phyloP scores from a whole-genome alignment of 2,329 filamentous ascomycete species.

The Cercospora berteroae region DNA sequence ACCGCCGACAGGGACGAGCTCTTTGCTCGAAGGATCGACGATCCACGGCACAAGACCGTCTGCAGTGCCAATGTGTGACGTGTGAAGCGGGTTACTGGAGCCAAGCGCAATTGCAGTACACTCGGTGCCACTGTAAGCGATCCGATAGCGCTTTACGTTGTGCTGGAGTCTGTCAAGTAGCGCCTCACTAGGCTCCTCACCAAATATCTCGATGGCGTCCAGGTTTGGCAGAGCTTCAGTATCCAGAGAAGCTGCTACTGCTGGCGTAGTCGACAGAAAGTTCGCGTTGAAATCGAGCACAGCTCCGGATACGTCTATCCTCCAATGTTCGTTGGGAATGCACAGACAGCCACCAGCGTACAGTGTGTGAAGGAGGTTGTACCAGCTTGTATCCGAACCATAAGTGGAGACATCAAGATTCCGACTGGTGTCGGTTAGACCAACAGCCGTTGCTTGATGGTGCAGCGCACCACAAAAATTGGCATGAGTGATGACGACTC shows the following conservation, averaged over 20 bases:
- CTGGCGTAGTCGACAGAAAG: background rate
- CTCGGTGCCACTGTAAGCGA: background rate
- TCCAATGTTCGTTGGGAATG: background rate
- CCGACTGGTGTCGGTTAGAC: background rate
- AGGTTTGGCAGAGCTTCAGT: background rate
- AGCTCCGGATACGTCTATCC: background rate
- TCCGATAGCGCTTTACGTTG: background rate
- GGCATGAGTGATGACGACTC: conserved; percentile 10
- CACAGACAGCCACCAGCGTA: background rate
- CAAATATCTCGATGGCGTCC: background rate
- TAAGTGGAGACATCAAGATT: background rate
- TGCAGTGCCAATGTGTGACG: background rate
- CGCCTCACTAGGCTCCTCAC: background rate
- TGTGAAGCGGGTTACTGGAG: background rate
- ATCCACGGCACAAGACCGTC: conserved; percentile 4
- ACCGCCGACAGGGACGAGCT: conserved; percentile 10
- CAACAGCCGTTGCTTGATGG: background rate
- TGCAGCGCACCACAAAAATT: conserved; percentile 10
- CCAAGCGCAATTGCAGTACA: background rate
- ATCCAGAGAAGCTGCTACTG: background rate
- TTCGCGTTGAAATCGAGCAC: background rate
- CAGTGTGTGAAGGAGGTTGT: conserved; percentile 1
- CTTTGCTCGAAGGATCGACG: background rate
- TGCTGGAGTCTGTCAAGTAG: background rate
- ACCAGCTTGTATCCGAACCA: background rate